Base-by-base conservation (phyloP, 495 filamentous ascomycete genomes). In the Penicillium desertorum region DNA sequence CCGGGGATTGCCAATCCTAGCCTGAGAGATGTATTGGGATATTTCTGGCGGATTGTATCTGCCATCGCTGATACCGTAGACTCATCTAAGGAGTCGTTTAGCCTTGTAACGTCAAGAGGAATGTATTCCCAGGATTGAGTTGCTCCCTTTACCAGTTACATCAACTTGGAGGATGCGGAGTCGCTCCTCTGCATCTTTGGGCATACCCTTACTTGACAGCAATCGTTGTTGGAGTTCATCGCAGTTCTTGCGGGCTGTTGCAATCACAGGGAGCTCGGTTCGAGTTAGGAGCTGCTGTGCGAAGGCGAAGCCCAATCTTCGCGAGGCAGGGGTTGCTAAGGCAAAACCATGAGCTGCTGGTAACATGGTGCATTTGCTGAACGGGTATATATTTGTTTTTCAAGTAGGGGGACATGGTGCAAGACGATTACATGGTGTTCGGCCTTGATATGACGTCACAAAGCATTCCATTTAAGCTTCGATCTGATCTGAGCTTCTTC, bases 271-370 rank as follows among this genome's bases (percentile, higher is more conserved):
- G 12, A 87, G 71, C 7, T 74, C 71, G 22, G 89, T 91, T 17
- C 77, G 82, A 49, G 74, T 70, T 14, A 94, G 79, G 11, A 95
- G 75, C 36, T 85, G 81, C 5, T 85, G 81, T 5, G 87, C 83
- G 16, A 95, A 74, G 25, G 86, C 83, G 60, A 89, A 79, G 19
- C 88, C 90, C 59, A 94, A 83, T 14, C 91, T 90, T 22, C 88
- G 78, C 11, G 86, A 91, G 11, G 89, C 82, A 0, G 90, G 91
- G 19, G 83, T 72, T 0, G 76, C 70, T 19, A 78, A 17, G 2
- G 64, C 66, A 45, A 69, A 69, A 3, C 66, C 66, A 42, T 63
- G 52, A 8, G 57, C 30, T 39, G 55, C 39, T 49, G 44, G 22
- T 9, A 29, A 23, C 62, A 68, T 68, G 14, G 11, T 12, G 29